Conservation (phyloP, 2,329 filamentous ascomycete genomes). For the Ampelomyces quisqualis region DNA sequence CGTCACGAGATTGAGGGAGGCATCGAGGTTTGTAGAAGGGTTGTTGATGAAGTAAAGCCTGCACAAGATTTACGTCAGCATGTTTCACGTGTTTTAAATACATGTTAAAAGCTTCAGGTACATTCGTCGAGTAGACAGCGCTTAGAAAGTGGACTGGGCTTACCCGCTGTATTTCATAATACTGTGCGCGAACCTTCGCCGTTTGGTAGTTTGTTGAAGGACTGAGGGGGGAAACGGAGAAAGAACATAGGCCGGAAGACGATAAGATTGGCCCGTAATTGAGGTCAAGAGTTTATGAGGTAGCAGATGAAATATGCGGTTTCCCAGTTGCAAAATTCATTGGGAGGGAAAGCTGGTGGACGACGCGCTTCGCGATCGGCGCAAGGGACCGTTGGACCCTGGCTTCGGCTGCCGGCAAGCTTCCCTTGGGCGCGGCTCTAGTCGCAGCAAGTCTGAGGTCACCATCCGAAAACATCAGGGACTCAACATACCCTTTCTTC, state of each 20-base stretch:
- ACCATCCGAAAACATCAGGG: constrained; percentile 7
- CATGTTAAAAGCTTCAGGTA: too few species aligned
- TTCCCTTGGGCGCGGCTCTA: neutral
- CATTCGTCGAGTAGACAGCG: neutral
- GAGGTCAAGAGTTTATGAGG: too few species aligned
- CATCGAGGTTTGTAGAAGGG: constrained; percentile 23
- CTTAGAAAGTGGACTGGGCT: neutral
- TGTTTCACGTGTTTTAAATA: neutral
- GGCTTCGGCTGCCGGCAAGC: neutral
- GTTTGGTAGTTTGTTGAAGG: too few species aligned
- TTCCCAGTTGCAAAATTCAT: neutral
- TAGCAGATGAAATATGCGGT: neutral
- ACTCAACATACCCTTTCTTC: constrained; percentile 10
- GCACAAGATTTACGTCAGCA: neutral
- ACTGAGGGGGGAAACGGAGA: too few species aligned
- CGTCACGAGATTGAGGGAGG: constrained; percentile 22
- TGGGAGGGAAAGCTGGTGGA: too few species aligned
- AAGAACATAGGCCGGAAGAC: too few species aligned
- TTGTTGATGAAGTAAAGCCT: constrained; percentile 41
- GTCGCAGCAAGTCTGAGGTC: constrained; percentile 9
- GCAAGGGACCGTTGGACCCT: constrained; percentile 4
- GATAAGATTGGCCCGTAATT: too few species aligned
- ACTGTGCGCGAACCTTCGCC: too few species aligned
- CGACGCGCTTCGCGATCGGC: constrained; percentile 1
- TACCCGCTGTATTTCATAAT: constrained; percentile 28